Evolutionary conservation across 2,329 filamentous ascomycete species (phyloP).

Genomic region (Colletotrichum sidae): DNA sequence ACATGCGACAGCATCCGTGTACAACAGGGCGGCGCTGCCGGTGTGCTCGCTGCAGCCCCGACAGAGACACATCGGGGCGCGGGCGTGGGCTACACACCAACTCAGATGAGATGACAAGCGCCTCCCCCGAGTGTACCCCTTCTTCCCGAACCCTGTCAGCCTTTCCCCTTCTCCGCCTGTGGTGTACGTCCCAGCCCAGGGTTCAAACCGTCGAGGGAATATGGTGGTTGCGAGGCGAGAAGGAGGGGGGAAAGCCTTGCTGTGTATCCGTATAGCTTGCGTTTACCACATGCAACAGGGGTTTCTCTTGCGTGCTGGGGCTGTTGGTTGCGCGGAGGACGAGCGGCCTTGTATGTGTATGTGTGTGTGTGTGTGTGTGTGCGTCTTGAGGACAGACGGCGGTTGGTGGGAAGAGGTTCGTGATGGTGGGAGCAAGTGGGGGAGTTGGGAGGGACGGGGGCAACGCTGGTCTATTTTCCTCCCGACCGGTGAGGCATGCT

Average conservation of each 20-base stretch:
- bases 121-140: too few relatives aligned
- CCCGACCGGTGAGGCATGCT: slow-evolving; percentile 20
- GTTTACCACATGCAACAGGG: slow-evolving; percentile 16
- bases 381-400: not conserved
- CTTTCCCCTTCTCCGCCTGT: not conserved
- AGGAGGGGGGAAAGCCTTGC: not conserved
- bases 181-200: too few relatives aligned
- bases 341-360: too few relatives aligned
- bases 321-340: too few relatives aligned
- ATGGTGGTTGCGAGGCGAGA: not conserved
- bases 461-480: too few relatives aligned
- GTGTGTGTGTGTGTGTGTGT: not conserved
- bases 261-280: not conserved
- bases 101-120: slow-evolving; percentile 17
- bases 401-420: not conserved
- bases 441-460: not conserved
- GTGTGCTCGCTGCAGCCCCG: not conserved
- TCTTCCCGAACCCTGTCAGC: not conserved
- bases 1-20: not conserved
- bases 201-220: too few relatives aligned
- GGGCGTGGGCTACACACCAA: too few relatives aligned
- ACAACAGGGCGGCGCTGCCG: too few relatives aligned
- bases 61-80: too few relatives aligned
- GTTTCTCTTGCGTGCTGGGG: not conserved
- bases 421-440: not conserved